Percentiles rank a stretch among this genome's conserved stretches.
phyloP scores from a whole-genome alignment of 208 protist species.

The Vickermania ingenoplastis region DNA sequence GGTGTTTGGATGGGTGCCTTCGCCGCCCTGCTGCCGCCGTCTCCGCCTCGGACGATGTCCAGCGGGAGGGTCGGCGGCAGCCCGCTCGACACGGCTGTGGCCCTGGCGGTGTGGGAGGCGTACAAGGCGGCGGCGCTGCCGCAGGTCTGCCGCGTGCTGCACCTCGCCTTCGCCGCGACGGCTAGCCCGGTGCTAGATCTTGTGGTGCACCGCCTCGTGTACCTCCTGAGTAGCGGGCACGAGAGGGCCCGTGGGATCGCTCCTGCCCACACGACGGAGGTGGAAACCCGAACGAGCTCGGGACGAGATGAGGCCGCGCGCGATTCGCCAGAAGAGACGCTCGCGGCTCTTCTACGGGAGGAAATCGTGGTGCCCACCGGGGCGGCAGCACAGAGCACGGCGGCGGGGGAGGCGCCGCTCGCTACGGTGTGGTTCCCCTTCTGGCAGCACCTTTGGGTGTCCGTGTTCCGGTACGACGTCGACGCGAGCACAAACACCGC shows the following conservation, averaged over 20 bases:
- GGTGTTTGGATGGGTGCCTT: background rate
- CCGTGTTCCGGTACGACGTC: background rate
- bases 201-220: background rate
- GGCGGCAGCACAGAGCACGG: background rate
- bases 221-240: background rate
- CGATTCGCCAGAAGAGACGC: background rate
- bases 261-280: too few relatives aligned
- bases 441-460: background rate
- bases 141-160: background rate
- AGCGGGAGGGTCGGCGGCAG: background rate
- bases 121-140: background rate
- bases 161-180: background rate
- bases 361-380: background rate
- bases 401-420: background rate
- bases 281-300: background rate
- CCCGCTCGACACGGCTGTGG: background rate
- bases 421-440: background rate
- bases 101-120: background rate
- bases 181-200: background rate
- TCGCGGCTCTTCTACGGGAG: background rate
- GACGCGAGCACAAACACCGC: background rate
- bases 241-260: too few relatives aligned
- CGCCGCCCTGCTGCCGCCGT: background rate
- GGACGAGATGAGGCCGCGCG: background rate
- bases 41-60: background rate